Evolutionary conservation across 768 basidiomycete species (phyloP), one percentile per base, ranked within the genome.

Genomic region (Lyophyllum atratum): DNA sequence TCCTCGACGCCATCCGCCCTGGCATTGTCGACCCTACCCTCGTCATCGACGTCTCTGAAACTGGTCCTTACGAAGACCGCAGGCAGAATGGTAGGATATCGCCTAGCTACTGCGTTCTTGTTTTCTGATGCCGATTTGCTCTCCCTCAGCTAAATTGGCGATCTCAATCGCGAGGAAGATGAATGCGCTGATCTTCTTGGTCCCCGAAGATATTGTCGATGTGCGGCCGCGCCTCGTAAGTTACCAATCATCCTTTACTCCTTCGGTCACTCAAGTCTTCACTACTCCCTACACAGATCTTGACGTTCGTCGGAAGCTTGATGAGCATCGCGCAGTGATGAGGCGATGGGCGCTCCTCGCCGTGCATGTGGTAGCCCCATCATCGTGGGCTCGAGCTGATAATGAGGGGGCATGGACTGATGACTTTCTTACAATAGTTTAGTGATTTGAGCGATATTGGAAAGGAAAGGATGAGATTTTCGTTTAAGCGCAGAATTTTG

Each of bases 91-190:
- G 95, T 96, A 57, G 19, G 85, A 73, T 31, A 15, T 47, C n/a
- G 3, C 59, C n/a, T 52, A 17, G 46, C 49, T 49, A 37, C 6
- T 7, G 17, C 34, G 8, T 37, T 37, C 15, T 17, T 19, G 8
- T 14, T 19, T 47, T 34, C 44, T 49, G 52, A 26, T 24, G 3
- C 49, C 67, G 22, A 62, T 45, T 10, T 42, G 29, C 54, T 47
- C 60, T 52, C 39, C 19, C 56, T 8, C 60, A 97, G 95, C 95
- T 15, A 98, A 98, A 84, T 74, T 98, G 61, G 96, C 94, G 8
- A 98, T 98, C 64, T 98, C 96, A 2, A 98, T 98, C 64, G 95
- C 96, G n/a, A 82, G 96, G 67, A 98, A 98, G 82, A 89, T 95
- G 88, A 92, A 93, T 52, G 92, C 93, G 4, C 73, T 97, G 64